phyloP scores from a whole-genome alignment of 1,139 yeast genomes.

The Dujonia santamariae region DNA sequence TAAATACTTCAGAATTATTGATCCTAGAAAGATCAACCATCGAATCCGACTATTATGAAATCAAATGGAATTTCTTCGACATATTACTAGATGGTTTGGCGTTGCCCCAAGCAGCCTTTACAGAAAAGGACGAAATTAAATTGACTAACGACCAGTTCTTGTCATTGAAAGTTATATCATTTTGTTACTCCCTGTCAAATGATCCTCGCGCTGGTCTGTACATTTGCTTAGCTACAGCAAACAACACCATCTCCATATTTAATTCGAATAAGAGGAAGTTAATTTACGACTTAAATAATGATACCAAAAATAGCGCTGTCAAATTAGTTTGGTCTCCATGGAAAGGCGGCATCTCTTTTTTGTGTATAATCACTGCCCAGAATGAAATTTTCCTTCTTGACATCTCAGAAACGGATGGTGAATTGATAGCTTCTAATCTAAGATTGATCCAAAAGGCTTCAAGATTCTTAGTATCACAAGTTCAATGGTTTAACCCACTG shows the following conservation, averaged over 20 bases:
- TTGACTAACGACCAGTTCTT: slow-evolving; percentile 17
- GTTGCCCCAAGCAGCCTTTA: slow-evolving; percentile 9
- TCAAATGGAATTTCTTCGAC: slow-evolving; percentile 27
- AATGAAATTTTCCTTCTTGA: no score
- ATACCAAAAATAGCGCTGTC: neutral
- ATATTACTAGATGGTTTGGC: slow-evolving; percentile 21
- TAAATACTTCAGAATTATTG: slow-evolving; percentile 39
- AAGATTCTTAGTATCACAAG: slow-evolving; percentile 5
- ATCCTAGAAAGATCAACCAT: slow-evolving; percentile 25
- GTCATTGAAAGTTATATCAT: slow-evolving; percentile 27
- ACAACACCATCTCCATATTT: slow-evolving; percentile 19
- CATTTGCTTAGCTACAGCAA: slow-evolving; percentile 16
- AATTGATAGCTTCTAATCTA: no score
- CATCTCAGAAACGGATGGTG: no score
- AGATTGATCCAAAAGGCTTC: neutral
- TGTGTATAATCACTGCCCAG: neutral
- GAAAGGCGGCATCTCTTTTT: neutral
- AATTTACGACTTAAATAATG: neutral
- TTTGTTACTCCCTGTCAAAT: slow-evolving; percentile 20
- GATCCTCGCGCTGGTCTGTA: slow-evolving; percentile 12
- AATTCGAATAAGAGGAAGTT: slow-evolving; percentile 2
- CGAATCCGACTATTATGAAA: slow-evolving; percentile 21
- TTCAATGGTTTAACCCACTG: slow-evolving; percentile 4
- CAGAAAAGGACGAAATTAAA: slow-evolving; percentile 12
- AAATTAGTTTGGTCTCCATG: slow-evolving; percentile 3